Conservation (phyloP, 306 rosid species). For the Castanea sativa region DNA sequence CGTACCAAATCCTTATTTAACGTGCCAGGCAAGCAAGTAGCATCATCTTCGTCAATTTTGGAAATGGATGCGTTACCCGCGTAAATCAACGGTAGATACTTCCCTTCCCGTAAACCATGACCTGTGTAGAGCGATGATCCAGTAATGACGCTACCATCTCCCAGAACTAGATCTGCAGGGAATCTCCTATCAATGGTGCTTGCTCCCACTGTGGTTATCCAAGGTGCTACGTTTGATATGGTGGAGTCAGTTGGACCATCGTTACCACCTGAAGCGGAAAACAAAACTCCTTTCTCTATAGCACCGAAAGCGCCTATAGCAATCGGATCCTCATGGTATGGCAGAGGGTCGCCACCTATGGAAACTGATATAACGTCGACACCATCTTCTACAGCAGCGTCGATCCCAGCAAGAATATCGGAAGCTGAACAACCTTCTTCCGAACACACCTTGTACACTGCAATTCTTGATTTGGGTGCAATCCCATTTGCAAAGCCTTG, state of each 20-base stretch:
- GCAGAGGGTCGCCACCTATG: neutral
- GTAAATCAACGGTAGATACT: constrained; percentile 2
- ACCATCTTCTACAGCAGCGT: constrained; percentile 22
- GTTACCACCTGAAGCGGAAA: constrained; percentile 21
- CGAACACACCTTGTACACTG: constrained; percentile 19
- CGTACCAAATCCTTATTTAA: neutral
- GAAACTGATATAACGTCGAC: constrained; percentile 24
- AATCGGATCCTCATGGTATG: neutral
- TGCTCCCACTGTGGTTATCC: constrained; percentile 28
- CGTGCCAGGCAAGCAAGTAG: neutral
- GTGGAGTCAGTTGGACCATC: neutral
- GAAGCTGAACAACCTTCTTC: neutral
- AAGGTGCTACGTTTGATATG: constrained; percentile 12
- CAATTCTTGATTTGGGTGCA: constrained; percentile 6
- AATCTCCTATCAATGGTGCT: constrained; percentile 25
- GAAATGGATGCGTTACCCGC: neutral
- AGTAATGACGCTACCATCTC: constrained; percentile 11
- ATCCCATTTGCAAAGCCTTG: constrained; percentile 16
- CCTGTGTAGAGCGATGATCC: constrained; percentile 12
- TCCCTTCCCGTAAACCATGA: neutral
- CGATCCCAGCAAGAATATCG: constrained; percentile 15
- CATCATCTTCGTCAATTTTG: accelerated
- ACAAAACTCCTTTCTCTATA: constrained; percentile 12
- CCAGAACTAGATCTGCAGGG: constrained; percentile 9
- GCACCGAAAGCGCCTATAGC: constrained; percentile 16